Percentiles rank a stretch among this genome's conserved stretches.
These are phyloP conservation scores for Scalesia atractyloides DNA, from an alignment of 129 eudicot genomes.

Conservation along the genomic window DNA sequence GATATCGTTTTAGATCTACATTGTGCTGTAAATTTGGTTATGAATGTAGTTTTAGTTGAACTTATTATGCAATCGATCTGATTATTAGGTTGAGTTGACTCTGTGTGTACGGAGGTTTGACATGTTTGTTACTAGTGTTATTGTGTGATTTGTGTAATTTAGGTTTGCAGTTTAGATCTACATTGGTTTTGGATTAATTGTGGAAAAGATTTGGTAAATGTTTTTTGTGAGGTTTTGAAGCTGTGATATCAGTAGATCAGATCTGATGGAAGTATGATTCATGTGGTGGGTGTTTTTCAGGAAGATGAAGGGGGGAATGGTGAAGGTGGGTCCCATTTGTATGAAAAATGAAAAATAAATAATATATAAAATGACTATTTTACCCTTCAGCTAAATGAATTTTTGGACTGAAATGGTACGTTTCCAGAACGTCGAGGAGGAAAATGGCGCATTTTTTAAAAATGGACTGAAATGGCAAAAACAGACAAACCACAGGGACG, in stretches of 20 bases:
- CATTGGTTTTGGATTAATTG: not conserved
- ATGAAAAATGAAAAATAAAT: too few relatives aligned
- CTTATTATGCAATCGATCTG: slow-evolving; percentile 17
- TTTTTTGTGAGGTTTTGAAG: slow-evolving; percentile 20
- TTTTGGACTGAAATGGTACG: too few relatives aligned
- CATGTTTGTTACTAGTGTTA: not conserved
- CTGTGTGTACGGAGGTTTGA: slow-evolving; percentile 9
- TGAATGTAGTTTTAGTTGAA: not conserved
- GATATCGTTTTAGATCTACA: slow-evolving; percentile 22
- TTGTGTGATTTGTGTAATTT: not conserved
- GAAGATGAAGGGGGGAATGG: too few relatives aligned
- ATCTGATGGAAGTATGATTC: slow-evolving; percentile 22
- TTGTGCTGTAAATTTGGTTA: slow-evolving; percentile 15
- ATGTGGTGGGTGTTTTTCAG: too few relatives aligned
- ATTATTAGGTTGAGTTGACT: slow-evolving; percentile 11
- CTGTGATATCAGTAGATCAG: not conserved
- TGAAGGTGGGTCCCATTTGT: too few relatives aligned
- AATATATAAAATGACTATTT: too few relatives aligned
- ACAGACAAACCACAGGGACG: too few relatives aligned
- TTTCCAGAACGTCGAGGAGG: too few relatives aligned
- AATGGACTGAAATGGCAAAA: too few relatives aligned
- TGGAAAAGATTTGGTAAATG: slow-evolving; percentile 4
- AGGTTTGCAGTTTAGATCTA: slow-evolving; percentile 21
- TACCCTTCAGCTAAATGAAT: too few relatives aligned
- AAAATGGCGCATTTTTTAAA: too few relatives aligned